Evolutionary conservation across 257 asterid genomes (phyloP), one percentile per base, ranked within the genome.

Genomic region (Forsythia suspensa): DNA sequence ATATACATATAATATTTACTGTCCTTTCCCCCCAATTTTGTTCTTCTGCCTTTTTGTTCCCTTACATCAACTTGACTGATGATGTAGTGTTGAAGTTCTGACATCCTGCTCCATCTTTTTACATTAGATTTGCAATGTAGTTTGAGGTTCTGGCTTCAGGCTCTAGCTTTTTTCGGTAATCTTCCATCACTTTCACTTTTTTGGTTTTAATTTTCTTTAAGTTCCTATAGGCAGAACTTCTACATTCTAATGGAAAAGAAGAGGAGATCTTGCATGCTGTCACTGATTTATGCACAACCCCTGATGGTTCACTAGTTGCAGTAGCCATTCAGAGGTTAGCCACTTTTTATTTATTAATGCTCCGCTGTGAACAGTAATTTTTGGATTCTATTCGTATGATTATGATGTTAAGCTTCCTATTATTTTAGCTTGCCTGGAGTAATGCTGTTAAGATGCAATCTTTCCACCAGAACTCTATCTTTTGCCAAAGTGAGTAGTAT

Each of bases 301-400:
- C 85, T 67, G 90, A 87, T 85, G 93, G 97, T 67, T 88, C 97
- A 7, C 71, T 91, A 48, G 73, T 93, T 72, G 97, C 94, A 40
- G 99, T 89, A 39, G 92, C 96, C 70, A 79, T 92, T 76, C 97
- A 96, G 86, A 88, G 95, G 99, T 74, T 84, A 77, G 77, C 57
- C 24, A 55, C 72, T 79, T 79, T 77, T 73, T 59, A 24, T 69
- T 77, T 72, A 78, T 36, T 16, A 15, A 13, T 71, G 55, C 43
- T 66, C 8, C 67, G n/a, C 29, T 76, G 29, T 34, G 12, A 6
- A 8, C 21, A 44, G 37, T 44, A 78, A 71, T 51, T 40, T 8
- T 52, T 3, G 39, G 44, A 43, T 40, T 40, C 2, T 63, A 68
- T 48, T 73, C 73, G 11, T 70, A 11, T 40, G 73, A 66, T 63